Base-by-base conservation (phyloP, 768 basidiomycete genomes). In the Rhodotorula graminis region DNA sequence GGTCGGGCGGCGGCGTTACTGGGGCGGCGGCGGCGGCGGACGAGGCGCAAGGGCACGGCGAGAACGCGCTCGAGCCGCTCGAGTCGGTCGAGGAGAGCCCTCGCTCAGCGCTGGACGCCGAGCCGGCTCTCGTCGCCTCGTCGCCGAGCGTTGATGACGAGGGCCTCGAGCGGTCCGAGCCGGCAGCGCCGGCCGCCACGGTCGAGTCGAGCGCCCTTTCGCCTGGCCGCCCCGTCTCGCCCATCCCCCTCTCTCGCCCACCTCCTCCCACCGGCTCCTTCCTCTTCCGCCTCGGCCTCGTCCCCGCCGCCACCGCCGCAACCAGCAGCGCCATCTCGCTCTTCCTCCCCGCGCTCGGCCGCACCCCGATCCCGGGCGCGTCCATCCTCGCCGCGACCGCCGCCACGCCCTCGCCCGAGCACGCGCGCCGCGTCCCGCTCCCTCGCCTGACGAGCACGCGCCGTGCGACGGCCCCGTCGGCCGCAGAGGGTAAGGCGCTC, bases 381-480 rank as follows among this genome's bases (percentile, higher is more conserved):
- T 61, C 63, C 2, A 44, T 72, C 33, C 71, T 72, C 37, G 71
- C 71, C 52, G n/a, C 65, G 16, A 53, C 71, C 16, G 44, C 62
- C 15, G 47, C 53, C 19, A 27, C 64, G 4, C 21, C 64, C 7
- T 14, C 1, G 58, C 9, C 4, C 18, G 37, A 6, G 44, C 44
- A n/a, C 12, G 27, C 49, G 50, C 42, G 49, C 8, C 21, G 29
- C 53, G n/a, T 10, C 18, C 57, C 18, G 11, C 47, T 67, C 27
- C 66, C 66, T 0, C 57, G 65, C 5, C 58, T 66, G 44, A 33
- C 27, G 7, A 23, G 11, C 29, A 50, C 33, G 55, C 40, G 27
- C 2, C 42, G 37, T 25, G 42, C 18, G 25, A 58, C 40, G 44
- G 63, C 16, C 10, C 12, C 37, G 14, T 33, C 44, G 27, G 50